A percentile compares a stretch with the other conserved stretches of the same genome.
phyloP scores from a whole-genome alignment of 2,329 filamentous ascomycete species.

The Phoma sp. region DNA sequence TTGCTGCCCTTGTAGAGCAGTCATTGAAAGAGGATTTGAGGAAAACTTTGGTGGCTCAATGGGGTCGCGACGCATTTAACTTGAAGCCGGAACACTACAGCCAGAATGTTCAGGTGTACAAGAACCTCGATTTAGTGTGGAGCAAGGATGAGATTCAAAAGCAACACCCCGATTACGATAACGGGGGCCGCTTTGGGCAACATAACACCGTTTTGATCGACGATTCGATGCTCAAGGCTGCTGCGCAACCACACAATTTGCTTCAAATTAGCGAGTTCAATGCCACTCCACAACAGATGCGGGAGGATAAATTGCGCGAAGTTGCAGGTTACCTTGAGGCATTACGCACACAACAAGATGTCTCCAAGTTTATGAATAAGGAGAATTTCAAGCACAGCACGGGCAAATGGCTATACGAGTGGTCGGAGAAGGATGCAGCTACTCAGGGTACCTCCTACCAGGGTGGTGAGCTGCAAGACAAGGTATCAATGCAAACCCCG shows the following conservation, averaged over 20 bases:
- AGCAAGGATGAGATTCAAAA: slow-evolving; percentile 52
- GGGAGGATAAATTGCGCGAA: slow-evolving; percentile 56
- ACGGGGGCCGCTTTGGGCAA: slow-evolving; percentile 70
- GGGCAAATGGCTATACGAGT: slow-evolving; percentile 39
- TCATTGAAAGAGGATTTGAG: slow-evolving; percentile 67
- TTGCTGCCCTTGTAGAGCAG: slow-evolving; percentile 69
- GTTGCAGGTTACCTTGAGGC: slow-evolving; percentile 62
- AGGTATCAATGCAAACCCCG: slow-evolving; percentile 6
- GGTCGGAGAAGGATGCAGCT: slow-evolving; percentile 22
- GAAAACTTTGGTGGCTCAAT: slow-evolving; percentile 69
- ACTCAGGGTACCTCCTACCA: neutral
- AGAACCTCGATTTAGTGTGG: slow-evolving; percentile 81
- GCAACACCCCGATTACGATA: slow-evolving; percentile 51
- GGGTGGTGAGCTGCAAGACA: slow-evolving; percentile 8
- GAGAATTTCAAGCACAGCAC: slow-evolving; percentile 35
- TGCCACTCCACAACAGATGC: slow-evolving; percentile 53
- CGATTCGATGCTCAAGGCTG: slow-evolving; percentile 81
- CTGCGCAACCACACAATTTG: slow-evolving; percentile 83
- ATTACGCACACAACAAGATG: slow-evolving; percentile 61
- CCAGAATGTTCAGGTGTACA: slow-evolving; percentile 84
- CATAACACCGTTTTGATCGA: slow-evolving; percentile 90
- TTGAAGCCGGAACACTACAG: slow-evolving; percentile 71
- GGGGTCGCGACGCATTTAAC: slow-evolving; percentile 79
- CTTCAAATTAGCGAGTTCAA: slow-evolving; percentile 81
- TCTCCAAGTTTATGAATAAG: slow-evolving; percentile 67